A percentile compares a stretch with the other conserved stretches of the same genome.
Conservation (phyloP, 495 filamentous ascomycete species). For the Bathelium albidoporum region DNA sequence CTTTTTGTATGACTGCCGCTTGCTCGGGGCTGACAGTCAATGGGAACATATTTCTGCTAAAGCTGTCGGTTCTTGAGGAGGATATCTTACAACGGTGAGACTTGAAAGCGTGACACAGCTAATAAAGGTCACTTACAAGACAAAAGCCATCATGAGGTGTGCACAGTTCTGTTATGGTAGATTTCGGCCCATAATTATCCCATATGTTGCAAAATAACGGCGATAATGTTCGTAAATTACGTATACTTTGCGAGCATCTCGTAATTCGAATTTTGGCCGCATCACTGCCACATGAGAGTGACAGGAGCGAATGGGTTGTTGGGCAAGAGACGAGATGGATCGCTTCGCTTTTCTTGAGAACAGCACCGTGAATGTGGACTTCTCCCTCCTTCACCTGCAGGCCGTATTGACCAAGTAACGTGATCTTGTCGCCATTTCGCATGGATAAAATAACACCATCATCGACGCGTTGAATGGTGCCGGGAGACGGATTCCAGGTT, state of each 20-base stretch:
- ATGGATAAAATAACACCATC: conserved; percentile 4
- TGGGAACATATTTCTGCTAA: background rate
- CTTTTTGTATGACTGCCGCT: background rate
- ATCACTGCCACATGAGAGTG: conserved; percentile 46
- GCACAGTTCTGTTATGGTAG: background rate
- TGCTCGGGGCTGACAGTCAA: background rate
- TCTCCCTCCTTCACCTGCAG: conserved; percentile 55
- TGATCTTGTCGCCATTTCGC: conserved; percentile 42
- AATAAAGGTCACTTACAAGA: background rate
- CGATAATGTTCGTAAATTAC: conserved; percentile 49
- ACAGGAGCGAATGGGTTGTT: conserved; percentile 65
- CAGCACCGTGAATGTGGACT: conserved; percentile 55
- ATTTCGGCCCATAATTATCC: conserved; percentile 28
- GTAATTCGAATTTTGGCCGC: conserved; percentile 44
- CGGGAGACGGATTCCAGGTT: conserved; percentile 1
- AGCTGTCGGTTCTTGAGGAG: background rate
- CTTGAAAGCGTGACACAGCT: too few relatives aligned
- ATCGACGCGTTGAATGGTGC: background rate
- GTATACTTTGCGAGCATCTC: conserved; percentile 45
- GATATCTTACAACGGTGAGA: background rate
- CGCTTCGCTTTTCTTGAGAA: conserved; percentile 42
- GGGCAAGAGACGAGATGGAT: conserved; percentile 59
- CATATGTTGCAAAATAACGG: conserved; percentile 66
- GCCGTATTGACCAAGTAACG: conserved; percentile 64
- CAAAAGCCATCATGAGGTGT: background rate